Base-by-base conservation (phyloP, 306 rosid genomes). In the Pyrus bretschneideri region DNA sequence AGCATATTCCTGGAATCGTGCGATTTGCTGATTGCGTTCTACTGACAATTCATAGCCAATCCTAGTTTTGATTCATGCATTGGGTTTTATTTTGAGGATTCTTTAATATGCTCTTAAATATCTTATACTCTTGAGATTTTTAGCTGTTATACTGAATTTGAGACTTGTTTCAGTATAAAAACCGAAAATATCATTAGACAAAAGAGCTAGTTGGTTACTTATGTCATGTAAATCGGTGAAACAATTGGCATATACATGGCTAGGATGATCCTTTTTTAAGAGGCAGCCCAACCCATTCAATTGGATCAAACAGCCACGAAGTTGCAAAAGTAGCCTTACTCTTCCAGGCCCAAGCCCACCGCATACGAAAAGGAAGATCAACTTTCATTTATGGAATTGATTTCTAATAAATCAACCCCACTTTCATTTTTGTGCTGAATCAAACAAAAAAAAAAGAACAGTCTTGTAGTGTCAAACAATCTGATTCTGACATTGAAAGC, bases 401-500 rank as follows among this genome's bases (percentile, higher is more conserved):
- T 49, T 49, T 14, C 54, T 22, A 78, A 75, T 58, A 72, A 84
- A 70, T 74, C 67, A 54, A 72, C 46, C 69, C 23, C 58, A 27
- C 58, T 72, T 74, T 80, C 65, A 81, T 71, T 73, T 76, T 65
- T 73, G 79, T 21, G 71, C 73, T 79, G 75, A 44, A 61, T 82
- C 72, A 33, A 67, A 81, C 83, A 25, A 85, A 81, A 83, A 81
- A 83, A 81, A 84, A 69, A 76, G 21, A 42, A 44, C 52, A 77
- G 33, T 61, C 73, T 74, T 65, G 31, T 75, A 78, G 40, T 73
- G 64, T 35, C 60, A 83, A n/a, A n/a, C n/a, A n/a, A 76, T 44
- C 76, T 81, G 87, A 83, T 71, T 83, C 65, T 85, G 89, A 63
- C 93, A 83, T 23, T 83, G 91, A 83, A 88, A 85, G 81, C 96